Conservation (phyloP, 2,329 filamentous ascomycete species). For the Lecanicillium sp. region DNA sequence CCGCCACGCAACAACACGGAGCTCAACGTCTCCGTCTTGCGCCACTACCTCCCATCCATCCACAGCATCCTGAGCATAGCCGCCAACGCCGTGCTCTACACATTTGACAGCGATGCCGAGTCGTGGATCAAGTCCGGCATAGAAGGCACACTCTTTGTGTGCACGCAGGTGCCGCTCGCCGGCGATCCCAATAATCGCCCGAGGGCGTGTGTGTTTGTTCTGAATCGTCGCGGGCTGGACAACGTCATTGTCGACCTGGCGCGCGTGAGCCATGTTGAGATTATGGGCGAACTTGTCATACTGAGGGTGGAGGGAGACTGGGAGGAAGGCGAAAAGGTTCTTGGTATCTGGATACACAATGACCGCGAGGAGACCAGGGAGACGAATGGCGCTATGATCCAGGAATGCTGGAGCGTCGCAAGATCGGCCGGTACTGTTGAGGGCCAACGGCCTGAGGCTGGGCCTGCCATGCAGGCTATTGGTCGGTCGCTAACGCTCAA, state of each 20-base stretch:
- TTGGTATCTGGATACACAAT: slow-evolving; percentile 50
- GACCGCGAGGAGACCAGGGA: slow-evolving; percentile 36
- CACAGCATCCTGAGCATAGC: slow-evolving; percentile 69
- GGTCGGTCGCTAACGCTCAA: slow-evolving; percentile 35
- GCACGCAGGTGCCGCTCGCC: slow-evolving; percentile 47
- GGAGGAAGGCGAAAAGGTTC: slow-evolving; percentile 29
- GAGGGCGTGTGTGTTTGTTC: slow-evolving; percentile 56
- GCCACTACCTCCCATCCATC: slow-evolving; percentile 71
- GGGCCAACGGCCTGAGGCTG: slow-evolving; percentile 23
- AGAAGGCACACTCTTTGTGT: slow-evolving; percentile 86
- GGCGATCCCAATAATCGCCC: slow-evolving; percentile 25
- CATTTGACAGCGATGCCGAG: slow-evolving; percentile 56
- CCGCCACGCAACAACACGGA: slow-evolving; percentile 68
- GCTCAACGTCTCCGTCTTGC: slow-evolving; percentile 79
- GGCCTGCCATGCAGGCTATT: slow-evolving; percentile 35
- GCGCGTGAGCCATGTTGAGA: slow-evolving; percentile 55
- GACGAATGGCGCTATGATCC: slow-evolving; percentile 32
- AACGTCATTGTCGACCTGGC: slow-evolving; percentile 64
- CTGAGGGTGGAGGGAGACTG: slow-evolving; percentile 31
- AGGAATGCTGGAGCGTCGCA: slow-evolving; percentile 33
- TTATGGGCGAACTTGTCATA: slow-evolving; percentile 48
- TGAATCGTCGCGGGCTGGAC: slow-evolving; percentile 64
- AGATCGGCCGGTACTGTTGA: slow-evolving; percentile 21
- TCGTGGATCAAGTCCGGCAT: slow-evolving; percentile 80
- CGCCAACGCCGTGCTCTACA: slow-evolving; percentile 80